Percentiles rank a stretch among this genome's conserved stretches.
These are phyloP conservation scores for Cystobasidium tubakii DNA, from an alignment of 768 basidiomycete genomes.

Conservation along the genomic window DNA sequence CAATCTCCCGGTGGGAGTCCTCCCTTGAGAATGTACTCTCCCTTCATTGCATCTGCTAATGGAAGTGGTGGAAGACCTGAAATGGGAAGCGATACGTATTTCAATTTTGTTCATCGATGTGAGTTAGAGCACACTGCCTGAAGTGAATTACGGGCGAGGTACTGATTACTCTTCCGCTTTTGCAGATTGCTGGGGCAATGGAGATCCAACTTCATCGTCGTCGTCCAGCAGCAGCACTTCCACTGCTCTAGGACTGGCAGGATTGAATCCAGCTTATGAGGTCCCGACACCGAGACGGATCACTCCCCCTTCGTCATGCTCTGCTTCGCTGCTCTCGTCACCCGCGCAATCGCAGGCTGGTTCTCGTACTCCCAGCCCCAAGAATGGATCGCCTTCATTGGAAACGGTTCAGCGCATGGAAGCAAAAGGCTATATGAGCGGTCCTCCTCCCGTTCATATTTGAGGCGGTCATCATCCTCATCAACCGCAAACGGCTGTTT, in stretches of 20 bases:
- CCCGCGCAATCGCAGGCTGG: constrained; percentile 7
- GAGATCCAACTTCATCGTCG: constrained; percentile 12
- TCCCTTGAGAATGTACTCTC: constrained; percentile 26
- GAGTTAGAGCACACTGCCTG: background rate
- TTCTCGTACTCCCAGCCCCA: constrained; percentile 14
- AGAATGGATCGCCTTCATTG: constrained; percentile 3
- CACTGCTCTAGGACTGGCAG: constrained; percentile 30
- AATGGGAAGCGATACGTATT: constrained; percentile 35
- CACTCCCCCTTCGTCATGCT: constrained; percentile 32
- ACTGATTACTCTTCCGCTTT: background rate
- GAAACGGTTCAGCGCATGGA: constrained; percentile 23
- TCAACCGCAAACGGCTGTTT: too few species aligned
- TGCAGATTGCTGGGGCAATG: constrained; percentile 35
- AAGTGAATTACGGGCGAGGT: background rate
- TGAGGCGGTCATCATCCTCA: too few species aligned
- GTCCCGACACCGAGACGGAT: constrained; percentile 12
- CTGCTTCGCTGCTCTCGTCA: constrained; percentile 25
- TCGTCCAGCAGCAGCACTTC: constrained; percentile 24
- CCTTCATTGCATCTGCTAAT: constrained; percentile 16
- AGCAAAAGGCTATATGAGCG: constrained; percentile 19
- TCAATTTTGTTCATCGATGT: constrained; percentile 36
- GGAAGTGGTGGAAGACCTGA: constrained; percentile 9
- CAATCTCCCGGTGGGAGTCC: constrained; percentile 22
- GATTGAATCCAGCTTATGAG: constrained; percentile 4
- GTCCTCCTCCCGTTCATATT: constrained; percentile 26